Evolutionary conservation across 2,329 filamentous ascomycete species (phyloP).

Genomic region (Colletotrichum phormii): DNA sequence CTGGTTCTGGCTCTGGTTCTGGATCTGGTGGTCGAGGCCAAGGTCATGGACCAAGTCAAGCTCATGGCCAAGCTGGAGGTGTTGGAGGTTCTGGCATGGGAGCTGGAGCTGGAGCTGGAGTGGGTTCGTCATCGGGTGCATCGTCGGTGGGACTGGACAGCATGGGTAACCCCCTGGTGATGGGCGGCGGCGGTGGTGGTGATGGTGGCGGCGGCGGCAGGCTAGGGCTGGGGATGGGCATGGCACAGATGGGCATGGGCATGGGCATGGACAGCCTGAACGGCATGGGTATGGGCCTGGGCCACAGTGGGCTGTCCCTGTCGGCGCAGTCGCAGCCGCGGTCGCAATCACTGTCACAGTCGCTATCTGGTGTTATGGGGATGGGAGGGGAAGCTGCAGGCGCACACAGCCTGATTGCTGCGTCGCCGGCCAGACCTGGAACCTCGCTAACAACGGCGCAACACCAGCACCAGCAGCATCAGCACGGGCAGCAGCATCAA

Average conservation of each 20-base stretch:
- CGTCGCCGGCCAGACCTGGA: neutral
- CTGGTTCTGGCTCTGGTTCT: neutral
- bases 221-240: neutral
- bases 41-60: neutral
- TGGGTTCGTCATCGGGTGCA: neutral
- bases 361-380: conserved; percentile 3
- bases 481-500: conserved; percentile 2
- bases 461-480: neutral
- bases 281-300: neutral
- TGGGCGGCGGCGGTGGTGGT: neutral
- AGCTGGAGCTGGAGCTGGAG: neutral
- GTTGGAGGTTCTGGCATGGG: neutral
- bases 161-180: conserved; percentile 8
- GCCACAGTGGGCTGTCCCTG: neutral
- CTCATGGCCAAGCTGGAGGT: neutral
- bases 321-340: conserved; percentile 23
- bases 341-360: conserved; percentile 23
- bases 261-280: too few relatives aligned
- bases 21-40: neutral
- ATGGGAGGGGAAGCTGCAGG: conserved; percentile 21
- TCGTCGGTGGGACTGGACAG: conserved; percentile 2
- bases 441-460: conserved; percentile 19
- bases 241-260: neutral
- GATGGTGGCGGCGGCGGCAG: neutral
- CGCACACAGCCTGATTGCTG: neutral